Evolutionary conservation across 1,284 basidiomycete genomes (phyloP).

Genomic region (Ceraceosorus bombacis): DNA sequence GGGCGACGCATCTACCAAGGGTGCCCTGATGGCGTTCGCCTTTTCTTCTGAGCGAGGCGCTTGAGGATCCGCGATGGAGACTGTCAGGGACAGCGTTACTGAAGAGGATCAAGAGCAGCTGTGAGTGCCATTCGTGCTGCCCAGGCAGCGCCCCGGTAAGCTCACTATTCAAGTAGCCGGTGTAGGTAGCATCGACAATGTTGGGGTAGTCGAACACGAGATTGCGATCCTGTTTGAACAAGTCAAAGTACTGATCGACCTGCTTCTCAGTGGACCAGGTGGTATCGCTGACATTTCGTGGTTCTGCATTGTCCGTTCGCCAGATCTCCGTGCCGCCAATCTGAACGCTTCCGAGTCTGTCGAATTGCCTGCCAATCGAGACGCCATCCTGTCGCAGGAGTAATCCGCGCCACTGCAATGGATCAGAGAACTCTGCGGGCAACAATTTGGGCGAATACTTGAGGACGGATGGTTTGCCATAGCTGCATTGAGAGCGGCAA

Average conservation of each 20-base stretch:
- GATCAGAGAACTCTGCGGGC: conserved; percentile 16
- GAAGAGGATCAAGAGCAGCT: conserved; percentile 2
- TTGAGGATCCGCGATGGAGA: conserved; percentile 8
- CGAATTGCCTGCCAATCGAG: conserved; percentile 27
- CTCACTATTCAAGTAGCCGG: conserved; percentile 20
- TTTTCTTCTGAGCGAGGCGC: neutral
- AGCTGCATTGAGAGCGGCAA: conserved; percentile 4
- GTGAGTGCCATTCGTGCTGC: neutral
- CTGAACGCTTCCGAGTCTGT: conserved; percentile 1
- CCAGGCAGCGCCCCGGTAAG: neutral
- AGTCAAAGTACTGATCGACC: conserved; percentile 18
- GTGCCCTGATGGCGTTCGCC: neutral
- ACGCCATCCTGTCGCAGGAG: conserved; percentile 20
- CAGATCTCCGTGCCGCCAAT: conserved; percentile 27
- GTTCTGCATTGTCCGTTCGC: conserved; percentile 15
- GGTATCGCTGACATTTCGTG: conserved; percentile 10
- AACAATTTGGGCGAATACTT: conserved; percentile 15
- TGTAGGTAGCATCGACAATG: conserved; percentile 30
- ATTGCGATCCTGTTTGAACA: conserved; percentile 17
- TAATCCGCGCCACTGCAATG: conserved; percentile 20
- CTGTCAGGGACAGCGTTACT: conserved; percentile 18
- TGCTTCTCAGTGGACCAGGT: conserved; percentile 25
- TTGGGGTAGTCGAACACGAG: conserved; percentile 34
- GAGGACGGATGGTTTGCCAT: conserved; percentile 20
- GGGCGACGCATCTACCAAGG: conserved; percentile 14